Conservation (phyloP, 805 yeast species). For the Blastobotrys americana region DNA sequence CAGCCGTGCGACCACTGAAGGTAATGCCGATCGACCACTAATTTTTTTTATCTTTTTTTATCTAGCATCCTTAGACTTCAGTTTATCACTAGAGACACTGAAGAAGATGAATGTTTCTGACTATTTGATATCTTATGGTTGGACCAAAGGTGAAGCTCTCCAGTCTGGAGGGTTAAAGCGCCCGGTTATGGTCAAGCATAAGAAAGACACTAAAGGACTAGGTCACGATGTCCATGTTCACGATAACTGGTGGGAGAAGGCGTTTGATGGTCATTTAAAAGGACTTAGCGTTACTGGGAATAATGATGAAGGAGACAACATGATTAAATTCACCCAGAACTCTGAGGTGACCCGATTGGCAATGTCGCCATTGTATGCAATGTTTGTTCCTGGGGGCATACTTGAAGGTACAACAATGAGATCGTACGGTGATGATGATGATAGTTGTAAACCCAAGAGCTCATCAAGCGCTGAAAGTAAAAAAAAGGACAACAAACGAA, state of each 20-base stretch:
- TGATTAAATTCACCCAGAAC: conserved; percentile 53
- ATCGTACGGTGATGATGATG: too few relatives aligned
- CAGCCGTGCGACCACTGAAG: too few relatives aligned
- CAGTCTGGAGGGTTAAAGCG: conserved; percentile 70
- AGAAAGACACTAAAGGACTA: conserved; percentile 82
- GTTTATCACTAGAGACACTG: not conserved
- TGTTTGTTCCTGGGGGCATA: conserved; percentile 86
- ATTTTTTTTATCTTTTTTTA: conserved; percentile 3
- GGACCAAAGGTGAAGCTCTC: conserved; percentile 88
- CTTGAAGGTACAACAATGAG: conserved; percentile 57
- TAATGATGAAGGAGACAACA: conserved; percentile 26
- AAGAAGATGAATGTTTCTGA: conserved; percentile 62
- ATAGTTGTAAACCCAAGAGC: too few relatives aligned
- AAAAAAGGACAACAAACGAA: too few relatives aligned
- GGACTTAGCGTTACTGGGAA: conserved; percentile 49
- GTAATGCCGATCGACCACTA: not conserved
- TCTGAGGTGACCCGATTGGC: conserved; percentile 37
- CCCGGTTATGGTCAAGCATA: conserved; percentile 85
- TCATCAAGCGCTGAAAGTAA: too few relatives aligned
- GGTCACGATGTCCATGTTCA: conserved; percentile 70
- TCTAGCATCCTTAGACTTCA: not conserved
- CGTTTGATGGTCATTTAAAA: conserved; percentile 89
- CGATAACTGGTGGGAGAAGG: conserved; percentile 95
- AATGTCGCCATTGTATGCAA: conserved; percentile 66
- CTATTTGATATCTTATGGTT: conserved; percentile 74